Conservation (phyloP, 495 filamentous ascomycete genomes). For the Daldinia bambusicola region DNA sequence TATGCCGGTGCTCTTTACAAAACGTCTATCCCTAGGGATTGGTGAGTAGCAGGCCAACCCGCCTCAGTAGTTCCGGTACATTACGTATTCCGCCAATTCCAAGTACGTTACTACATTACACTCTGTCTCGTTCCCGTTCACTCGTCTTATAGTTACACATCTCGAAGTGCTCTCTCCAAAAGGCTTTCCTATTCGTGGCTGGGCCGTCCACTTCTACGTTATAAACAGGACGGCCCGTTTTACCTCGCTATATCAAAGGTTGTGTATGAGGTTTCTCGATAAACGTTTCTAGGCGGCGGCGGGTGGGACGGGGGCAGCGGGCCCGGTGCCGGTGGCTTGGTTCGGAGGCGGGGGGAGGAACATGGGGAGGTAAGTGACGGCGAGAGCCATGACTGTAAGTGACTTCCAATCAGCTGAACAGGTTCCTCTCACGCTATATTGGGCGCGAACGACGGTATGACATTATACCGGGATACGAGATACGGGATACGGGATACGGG, state of each 20-base stretch:
- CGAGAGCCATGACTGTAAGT: constrained; percentile 77
- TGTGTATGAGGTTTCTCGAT: neutral
- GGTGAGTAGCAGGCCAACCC: too few relatives aligned
- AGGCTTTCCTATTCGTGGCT: too few relatives aligned
- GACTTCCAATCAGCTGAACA: neutral
- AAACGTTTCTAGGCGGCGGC: constrained; percentile 23
- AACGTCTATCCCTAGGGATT: neutral
- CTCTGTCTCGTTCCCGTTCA: too few relatives aligned
- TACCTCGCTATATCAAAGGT: neutral
- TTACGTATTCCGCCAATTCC: neutral
- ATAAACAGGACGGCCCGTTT: neutral
- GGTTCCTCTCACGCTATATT: neutral
- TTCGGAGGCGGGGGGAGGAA: constrained; percentile 73
- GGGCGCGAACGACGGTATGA: too few relatives aligned
- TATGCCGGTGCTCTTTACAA: neutral
- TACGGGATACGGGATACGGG: constrained; percentile 3
- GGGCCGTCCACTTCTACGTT: too few relatives aligned
- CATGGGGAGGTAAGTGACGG: constrained; percentile 84
- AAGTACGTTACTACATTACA: neutral
- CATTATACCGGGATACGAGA: neutral
- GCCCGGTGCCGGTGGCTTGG: constrained; percentile 51
- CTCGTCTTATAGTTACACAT: too few relatives aligned
- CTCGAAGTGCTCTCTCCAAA: too few relatives aligned
- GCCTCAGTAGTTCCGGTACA: neutral
- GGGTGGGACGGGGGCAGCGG: constrained; percentile 55